Percentiles rank a stretch among this genome's conserved stretches.
These are phyloP conservation scores for Termitomyces sp. DNA, from an alignment of 768 basidiomycete genomes.

Conservation along the genomic window DNA sequence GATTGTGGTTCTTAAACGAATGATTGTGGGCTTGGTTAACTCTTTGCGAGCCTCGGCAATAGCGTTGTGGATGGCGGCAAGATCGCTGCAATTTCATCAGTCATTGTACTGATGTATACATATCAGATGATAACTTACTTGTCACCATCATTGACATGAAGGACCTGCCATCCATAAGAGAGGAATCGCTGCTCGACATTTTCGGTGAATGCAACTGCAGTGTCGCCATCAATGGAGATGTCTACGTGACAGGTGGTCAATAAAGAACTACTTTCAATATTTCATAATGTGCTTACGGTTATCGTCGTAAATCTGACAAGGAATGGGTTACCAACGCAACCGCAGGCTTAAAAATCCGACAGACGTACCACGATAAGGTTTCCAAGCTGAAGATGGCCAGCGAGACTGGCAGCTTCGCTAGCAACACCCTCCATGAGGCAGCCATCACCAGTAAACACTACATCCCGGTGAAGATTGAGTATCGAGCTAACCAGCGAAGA, in stretches of 20 bases:
- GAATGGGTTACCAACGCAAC: conserved; percentile 6
- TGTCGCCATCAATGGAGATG: conserved; percentile 96
- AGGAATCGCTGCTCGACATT: conserved; percentile 85
- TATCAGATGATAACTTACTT: conserved; percentile 26
- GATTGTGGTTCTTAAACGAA: conserved; percentile 84
- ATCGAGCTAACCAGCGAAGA: neutral
- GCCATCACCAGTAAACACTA: conserved; percentile 90
- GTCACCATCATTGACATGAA: conserved; percentile 78
- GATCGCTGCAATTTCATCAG: conserved; percentile 46
- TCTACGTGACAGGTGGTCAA: conserved; percentile 35
- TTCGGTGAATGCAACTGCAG: conserved; percentile 90
- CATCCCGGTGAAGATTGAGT: conserved; percentile 5
- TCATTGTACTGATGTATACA: neutral
- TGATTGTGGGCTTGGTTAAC: conserved; percentile 81
- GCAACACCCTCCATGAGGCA: conserved; percentile 97
- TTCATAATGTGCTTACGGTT: conserved; percentile 60
- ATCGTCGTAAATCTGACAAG: conserved; percentile 80
- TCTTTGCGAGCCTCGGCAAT: conserved; percentile 74
- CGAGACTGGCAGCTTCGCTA: conserved; percentile 87
- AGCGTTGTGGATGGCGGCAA: conserved; percentile 69
- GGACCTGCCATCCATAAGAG: conserved; percentile 92
- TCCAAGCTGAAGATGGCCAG: conserved; percentile 89
- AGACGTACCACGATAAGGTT: conserved; percentile 82
- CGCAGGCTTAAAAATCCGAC: neutral
- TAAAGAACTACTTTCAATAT: conserved; percentile 2